Evolutionary conservation across 1,284 basidiomycete species (phyloP), one percentile per base, ranked within the genome.

Genomic region (Entoloma clypeatum): DNA sequence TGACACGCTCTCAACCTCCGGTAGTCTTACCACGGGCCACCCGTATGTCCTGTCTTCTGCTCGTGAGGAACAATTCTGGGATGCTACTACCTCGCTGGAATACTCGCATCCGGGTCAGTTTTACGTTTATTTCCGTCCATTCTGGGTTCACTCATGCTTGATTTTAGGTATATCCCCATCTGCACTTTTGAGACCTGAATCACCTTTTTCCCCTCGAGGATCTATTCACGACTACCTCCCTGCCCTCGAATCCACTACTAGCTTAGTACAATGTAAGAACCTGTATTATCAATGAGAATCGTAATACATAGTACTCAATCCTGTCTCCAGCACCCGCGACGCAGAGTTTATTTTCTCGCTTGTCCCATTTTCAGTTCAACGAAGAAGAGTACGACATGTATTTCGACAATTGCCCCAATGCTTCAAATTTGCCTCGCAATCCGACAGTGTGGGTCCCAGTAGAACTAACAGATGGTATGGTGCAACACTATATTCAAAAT

Each of bases 231-330:
- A 57, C 62, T 56, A 56, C 55, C 53, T 45, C 18, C 45, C 37
- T 43, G 41, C 45, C 50, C 18, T 41, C 45, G 40, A 34, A 43
- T 59, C 65, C 60, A 67, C 63, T 60, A 61, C 56, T 74, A 72
- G 65, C 62, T 60, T 75, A 73, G 70, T 59, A 48, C 47, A 65
- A 69, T 79, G 80, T 83, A 83, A 83, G 81, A 75, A 63, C 55
- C 63, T 74, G 78, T 83, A 81, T 73, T 73, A 69, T 57, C 77
- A 78, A 72, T 79, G 71, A 78, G 67, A 62, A 56, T 56, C 73
- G 69, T 75, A 77, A 73, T 76, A 72, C 77, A 75, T 75, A 72
- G 71, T 79, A 71, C 77, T 83, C 78, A 82, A 81, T 70, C 71
- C 59, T 69, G 70, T 48, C 47, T 40, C 51, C 50, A 50, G 44